phyloP scores from a whole-genome alignment of 2,329 filamentous ascomycete species.

The Alternaria angustiovoidea region DNA sequence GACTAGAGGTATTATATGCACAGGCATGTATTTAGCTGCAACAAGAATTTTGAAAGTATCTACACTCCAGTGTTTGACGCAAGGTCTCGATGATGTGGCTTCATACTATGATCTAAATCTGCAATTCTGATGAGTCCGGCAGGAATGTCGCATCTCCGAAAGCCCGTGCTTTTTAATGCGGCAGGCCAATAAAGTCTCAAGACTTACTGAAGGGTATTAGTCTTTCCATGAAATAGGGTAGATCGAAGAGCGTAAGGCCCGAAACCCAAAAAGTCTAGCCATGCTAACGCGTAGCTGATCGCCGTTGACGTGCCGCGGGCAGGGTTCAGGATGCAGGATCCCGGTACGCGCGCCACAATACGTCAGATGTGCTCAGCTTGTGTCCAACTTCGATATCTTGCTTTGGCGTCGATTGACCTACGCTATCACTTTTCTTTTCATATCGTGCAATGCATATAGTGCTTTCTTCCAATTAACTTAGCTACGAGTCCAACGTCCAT shows the following conservation, averaged over 20 bases:
- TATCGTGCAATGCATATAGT: constrained; percentile 1
- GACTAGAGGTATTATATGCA: constrained; percentile 41
- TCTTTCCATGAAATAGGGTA: not conserved
- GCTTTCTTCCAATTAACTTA: not conserved
- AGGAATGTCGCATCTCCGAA: not conserved
- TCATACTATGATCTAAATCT: not conserved
- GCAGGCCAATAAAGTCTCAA: not conserved
- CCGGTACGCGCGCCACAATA: constrained; percentile 41
- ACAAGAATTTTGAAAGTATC: constrained; percentile 41
- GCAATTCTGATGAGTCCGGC: not conserved
- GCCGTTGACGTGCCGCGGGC: constrained; percentile 28
- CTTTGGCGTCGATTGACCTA: constrained; percentile 21
- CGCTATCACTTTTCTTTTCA: constrained; percentile 3
- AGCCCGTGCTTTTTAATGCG: not conserved
- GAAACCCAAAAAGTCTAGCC: not conserved
- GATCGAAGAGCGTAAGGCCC: not conserved
- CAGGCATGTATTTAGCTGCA: constrained; percentile 46
- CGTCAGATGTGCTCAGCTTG: constrained; percentile 40
- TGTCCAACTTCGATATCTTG: constrained; percentile 44
- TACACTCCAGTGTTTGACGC: constrained; percentile 18
- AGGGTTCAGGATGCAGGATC: constrained; percentile 24
- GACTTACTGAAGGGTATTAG: not conserved
- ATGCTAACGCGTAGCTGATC: constrained; percentile 22
- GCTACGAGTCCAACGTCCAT: not conserved
- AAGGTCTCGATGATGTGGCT: not conserved